Conservation (phyloP, 495 filamentous ascomycete species). For the Penicillium riverlandense region DNA sequence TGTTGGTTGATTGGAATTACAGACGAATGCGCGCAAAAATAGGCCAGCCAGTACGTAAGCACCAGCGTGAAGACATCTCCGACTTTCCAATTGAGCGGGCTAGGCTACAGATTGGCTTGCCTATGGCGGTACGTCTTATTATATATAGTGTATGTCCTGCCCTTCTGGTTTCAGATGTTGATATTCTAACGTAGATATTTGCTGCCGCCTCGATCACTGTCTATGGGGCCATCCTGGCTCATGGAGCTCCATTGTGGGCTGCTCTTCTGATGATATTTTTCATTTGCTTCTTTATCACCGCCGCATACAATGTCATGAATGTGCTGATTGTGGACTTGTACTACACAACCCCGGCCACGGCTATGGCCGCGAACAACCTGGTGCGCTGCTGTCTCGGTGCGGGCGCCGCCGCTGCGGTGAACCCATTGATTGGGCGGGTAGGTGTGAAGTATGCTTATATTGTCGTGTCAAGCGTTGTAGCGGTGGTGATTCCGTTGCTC, state of each 20-base stretch:
- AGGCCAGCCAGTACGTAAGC: conserved; percentile 31
- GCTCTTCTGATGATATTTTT: conserved; percentile 47
- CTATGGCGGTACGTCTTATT: conserved; percentile 15
- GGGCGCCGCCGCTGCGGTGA: conserved; percentile 49
- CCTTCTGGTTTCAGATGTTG: neutral
- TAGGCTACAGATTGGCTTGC: conserved; percentile 33
- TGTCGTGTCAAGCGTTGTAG: conserved; percentile 8
- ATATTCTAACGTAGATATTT: conserved; percentile 6
- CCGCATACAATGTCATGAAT: conserved; percentile 40
- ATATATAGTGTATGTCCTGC: neutral
- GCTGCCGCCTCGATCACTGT: conserved; percentile 7
- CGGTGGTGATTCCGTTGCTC: conserved; percentile 8
- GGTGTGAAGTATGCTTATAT: conserved; percentile 14
- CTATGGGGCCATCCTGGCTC: conserved; percentile 9
- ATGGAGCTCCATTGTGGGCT: conserved; percentile 31
- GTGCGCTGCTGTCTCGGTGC: conserved; percentile 61
- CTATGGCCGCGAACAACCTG: conserved; percentile 64
- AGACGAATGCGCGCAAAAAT: conserved; percentile 15
- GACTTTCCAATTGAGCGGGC: conserved; percentile 38
- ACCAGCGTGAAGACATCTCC: conserved; percentile 30
- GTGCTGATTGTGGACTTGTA: conserved; percentile 54
- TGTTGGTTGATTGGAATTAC: conserved; percentile 49
- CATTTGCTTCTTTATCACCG: conserved; percentile 45
- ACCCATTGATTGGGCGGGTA: conserved; percentile 43
- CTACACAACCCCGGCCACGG: conserved; percentile 50